Evolutionary conservation across 331 rosid species (phyloP).

Genomic region (Quercus tomentella): DNA sequence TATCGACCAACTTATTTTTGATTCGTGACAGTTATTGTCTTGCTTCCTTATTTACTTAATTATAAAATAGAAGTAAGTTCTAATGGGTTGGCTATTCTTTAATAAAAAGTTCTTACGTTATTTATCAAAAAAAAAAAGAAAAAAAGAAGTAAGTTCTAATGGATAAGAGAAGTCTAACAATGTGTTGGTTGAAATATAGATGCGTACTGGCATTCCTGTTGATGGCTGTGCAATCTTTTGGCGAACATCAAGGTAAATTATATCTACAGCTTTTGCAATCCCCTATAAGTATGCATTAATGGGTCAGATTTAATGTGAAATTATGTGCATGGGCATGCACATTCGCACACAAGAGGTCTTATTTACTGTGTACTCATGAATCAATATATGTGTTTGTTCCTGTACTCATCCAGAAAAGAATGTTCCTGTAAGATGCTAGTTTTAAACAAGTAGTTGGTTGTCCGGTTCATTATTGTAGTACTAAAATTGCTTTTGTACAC

Average conservation of each 20-base stretch:
- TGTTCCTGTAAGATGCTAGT: not conserved
- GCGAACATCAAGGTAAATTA: conserved; percentile 74
- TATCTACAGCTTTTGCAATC: conserved; percentile 3
- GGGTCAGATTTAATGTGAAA: not conserved
- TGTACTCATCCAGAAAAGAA: not conserved
- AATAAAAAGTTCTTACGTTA: no score
- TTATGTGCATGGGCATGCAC: not conserved
- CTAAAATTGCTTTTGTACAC: not conserved
- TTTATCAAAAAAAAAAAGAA: not conserved
- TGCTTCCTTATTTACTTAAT: not conserved
- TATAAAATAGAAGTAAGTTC: not conserved
- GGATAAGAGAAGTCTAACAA: conserved; percentile 29
- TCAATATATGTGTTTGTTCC: not conserved
- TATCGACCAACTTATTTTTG: not conserved
- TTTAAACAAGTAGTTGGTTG: not conserved
- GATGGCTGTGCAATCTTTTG: conserved; percentile 98
- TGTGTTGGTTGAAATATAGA: conserved; percentile 53
- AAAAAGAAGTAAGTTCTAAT: not conserved
- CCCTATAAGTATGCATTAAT: not conserved
- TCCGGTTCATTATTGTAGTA: not conserved
- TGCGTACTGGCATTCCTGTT: conserved; percentile 77
- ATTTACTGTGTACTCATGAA: not conserved
- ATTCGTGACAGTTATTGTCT: not conserved
- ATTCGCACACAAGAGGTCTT: not conserved
- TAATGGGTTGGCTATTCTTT: not conserved